A percentile compares a stretch with the other conserved stretches of the same genome.
Conservation (phyloP, 2,329 filamentous ascomycete genomes). For the Juglanconis juglandina region DNA sequence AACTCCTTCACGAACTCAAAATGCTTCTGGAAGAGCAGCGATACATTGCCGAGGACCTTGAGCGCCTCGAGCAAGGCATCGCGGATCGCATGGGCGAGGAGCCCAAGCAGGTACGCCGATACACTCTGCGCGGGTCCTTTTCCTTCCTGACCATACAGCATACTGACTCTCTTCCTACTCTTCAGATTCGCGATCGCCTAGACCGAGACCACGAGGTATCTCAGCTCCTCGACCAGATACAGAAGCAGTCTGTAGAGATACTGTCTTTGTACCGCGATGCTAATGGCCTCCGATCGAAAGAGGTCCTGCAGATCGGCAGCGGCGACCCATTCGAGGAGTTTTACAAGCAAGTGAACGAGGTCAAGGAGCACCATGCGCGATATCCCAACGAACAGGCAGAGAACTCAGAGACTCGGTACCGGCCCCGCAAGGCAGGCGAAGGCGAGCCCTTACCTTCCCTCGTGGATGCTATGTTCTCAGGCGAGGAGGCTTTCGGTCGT, state of each 20-base stretch:
- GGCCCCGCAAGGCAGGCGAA: conserved; percentile 61
- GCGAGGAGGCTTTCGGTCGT: conserved; percentile 88
- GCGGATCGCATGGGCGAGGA: conserved; percentile 86
- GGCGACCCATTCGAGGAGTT: conserved; percentile 90
- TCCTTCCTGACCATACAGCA: not conserved
- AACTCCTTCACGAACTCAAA: conserved; percentile 17
- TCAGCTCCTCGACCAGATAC: conserved; percentile 81
- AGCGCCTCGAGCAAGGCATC: conserved; percentile 91
- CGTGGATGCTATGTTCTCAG: conserved; percentile 89
- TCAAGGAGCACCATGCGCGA: conserved; percentile 82
- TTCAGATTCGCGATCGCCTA: conserved; percentile 79
- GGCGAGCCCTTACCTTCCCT: conserved; percentile 58
- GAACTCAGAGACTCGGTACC: conserved; percentile 91
- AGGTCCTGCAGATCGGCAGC: conserved; percentile 78
- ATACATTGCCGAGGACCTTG: conserved; percentile 91
- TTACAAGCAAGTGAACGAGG: conserved; percentile 75
- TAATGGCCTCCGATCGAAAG: conserved; percentile 66
- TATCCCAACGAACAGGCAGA: conserved; percentile 95
- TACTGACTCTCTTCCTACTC: conserved; percentile 20
- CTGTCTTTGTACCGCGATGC: conserved; percentile 81
- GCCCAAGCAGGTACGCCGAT: conserved; percentile 68
- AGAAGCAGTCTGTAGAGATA: conserved; percentile 77
- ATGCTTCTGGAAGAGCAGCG: conserved; percentile 93
- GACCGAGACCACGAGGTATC: conserved; percentile 89
- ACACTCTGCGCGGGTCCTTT: not conserved